Evolutionary conservation across 78 protist species (phyloP).

Genomic region (Isochrysis galbana): DNA sequence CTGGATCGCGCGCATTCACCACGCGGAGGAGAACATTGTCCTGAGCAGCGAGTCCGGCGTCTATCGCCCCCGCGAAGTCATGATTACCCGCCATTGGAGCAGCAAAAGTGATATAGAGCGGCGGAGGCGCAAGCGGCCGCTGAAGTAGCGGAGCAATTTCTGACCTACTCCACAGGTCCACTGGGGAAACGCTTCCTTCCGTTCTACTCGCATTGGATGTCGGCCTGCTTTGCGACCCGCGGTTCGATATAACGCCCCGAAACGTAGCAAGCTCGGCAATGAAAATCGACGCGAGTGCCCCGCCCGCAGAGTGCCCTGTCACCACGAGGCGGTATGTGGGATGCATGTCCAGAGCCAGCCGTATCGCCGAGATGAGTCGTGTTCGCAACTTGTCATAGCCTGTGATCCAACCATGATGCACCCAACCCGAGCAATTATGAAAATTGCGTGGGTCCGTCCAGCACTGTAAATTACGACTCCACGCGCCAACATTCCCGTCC

Average conservation of each 20-base stretch:
- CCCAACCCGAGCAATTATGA: neutral
- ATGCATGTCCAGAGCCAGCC: neutral
- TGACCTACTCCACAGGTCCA: too few relatives aligned
- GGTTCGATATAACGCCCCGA: neutral
- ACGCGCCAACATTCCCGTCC: neutral
- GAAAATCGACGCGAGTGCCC: neutral
- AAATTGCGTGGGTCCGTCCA: neutral
- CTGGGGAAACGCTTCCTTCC: neutral
- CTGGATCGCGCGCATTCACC: neutral
- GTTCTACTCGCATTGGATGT: neutral
- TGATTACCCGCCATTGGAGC: neutral
- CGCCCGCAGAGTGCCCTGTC: neutral
- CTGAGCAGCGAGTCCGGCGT: neutral
- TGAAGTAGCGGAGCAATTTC: neutral
- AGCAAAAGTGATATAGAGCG: neutral
- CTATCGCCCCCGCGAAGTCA: neutral
- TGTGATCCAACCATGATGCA: neutral
- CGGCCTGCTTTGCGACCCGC: neutral
- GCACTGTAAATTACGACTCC: neutral
- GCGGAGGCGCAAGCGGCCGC: neutral
- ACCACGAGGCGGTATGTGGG: neutral
- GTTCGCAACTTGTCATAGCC: neutral
- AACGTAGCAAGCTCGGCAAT: neutral
- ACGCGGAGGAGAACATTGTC: neutral
- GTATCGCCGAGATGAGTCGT: neutral